A percentile compares a stretch with the other conserved stretches of the same genome.
Evolutionary conservation across 257 asterid species (phyloP).

Genomic region (Coffea eugenioides): DNA sequence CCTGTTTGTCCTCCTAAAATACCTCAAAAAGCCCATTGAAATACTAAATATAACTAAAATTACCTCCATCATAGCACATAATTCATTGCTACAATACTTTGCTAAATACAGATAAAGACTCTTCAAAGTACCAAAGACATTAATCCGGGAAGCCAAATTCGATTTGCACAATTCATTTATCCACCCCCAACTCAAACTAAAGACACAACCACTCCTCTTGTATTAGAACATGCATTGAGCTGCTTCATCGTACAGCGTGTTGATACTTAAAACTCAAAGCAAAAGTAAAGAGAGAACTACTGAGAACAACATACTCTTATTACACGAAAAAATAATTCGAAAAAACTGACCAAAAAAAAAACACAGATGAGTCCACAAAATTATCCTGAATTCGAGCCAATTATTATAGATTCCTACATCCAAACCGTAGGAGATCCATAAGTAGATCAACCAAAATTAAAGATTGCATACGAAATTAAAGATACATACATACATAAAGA

Average conservation of each 20-base stretch:
- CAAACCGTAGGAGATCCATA: slow-evolving; percentile 6
- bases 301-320: not conserved
- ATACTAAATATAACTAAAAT: not conserved
- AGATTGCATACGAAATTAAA: not conserved
- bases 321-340: no score
- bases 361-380: not conserved
- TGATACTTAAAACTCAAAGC: not conserved
- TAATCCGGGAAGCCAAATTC: not conserved
- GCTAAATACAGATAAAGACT: not conserved
- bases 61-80: not conserved
- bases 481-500: no score
- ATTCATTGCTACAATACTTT: not conserved
- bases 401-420: not conserved
- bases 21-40: not conserved
- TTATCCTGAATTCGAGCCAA: not conserved
- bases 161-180: not conserved
- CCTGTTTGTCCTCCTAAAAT: not conserved
- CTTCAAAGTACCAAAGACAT: not conserved
- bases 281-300: not conserved
- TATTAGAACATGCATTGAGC: not conserved
- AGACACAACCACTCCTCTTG: no score
- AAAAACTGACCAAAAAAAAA: no score
- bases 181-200: no score
- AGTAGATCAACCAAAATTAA: not conserved
- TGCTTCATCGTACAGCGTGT: not conserved